A percentile compares a stretch with the other conserved stretches of the same genome.
Evolutionary conservation across 805 yeast species (phyloP).

Genomic region (Henningerozyma blattae): DNA sequence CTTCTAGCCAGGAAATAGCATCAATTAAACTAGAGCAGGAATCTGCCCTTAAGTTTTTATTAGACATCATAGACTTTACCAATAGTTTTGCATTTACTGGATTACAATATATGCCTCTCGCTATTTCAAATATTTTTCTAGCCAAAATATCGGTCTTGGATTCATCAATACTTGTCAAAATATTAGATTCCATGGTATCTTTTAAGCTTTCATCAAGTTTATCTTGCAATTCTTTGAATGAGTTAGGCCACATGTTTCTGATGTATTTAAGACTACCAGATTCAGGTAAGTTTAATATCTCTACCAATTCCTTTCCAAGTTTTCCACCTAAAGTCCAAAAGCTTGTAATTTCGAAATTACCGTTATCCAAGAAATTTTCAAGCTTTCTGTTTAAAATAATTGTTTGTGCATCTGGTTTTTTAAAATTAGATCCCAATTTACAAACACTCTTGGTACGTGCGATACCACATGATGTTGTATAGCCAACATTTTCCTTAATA

Average conservation of each 20-base stretch:
- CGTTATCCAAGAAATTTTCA: slow-evolving; percentile 36
- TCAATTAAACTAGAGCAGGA: slow-evolving; percentile 43
- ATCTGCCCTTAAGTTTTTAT: slow-evolving; percentile 59
- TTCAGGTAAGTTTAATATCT: slow-evolving; percentile 39
- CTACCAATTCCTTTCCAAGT: slow-evolving; percentile 48
- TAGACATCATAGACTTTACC: slow-evolving; percentile 79
- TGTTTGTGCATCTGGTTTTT: slow-evolving; percentile 83
- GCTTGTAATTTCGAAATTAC: slow-evolving; percentile 52
- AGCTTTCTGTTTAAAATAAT: slow-evolving; percentile 42
- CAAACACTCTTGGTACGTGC: slow-evolving; percentile 68
- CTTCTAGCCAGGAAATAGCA: slow-evolving; percentile 66
- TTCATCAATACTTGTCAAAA: slow-evolving; percentile 15
- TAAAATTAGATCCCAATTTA: slow-evolving; percentile 74
- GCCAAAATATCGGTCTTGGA: slow-evolving; percentile 40
- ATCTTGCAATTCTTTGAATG: slow-evolving; percentile 24
- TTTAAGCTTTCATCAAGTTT: slow-evolving; percentile 9
- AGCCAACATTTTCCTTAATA: slow-evolving; percentile 48
- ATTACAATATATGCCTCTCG: slow-evolving; percentile 48
- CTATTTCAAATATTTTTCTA: slow-evolving; percentile 42
- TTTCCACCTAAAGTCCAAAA: slow-evolving; percentile 92
- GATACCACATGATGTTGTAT: slow-evolving; percentile 85
- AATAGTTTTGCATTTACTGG: slow-evolving; percentile 48
- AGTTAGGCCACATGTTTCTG: slow-evolving; percentile 34
- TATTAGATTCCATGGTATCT: slow-evolving; percentile 1
- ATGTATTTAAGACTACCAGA: slow-evolving; percentile 38